Conservation (phyloP, 2,329 filamentous ascomycete species). For the Elsinoe arachidis region DNA sequence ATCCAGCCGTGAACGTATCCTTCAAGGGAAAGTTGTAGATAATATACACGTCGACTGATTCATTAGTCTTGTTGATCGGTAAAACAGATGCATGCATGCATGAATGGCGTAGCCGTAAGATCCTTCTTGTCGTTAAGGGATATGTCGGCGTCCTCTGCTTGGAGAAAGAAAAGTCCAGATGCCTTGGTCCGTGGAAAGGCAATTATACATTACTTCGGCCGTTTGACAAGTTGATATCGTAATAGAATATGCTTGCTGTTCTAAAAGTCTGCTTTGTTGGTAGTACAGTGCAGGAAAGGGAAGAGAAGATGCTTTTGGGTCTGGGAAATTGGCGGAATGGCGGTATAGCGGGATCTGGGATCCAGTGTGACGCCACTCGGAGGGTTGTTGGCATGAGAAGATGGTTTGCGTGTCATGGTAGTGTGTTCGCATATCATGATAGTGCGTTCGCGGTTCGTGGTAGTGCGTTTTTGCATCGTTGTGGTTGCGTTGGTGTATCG, state of each 20-base stretch:
- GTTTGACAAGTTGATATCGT: background rate
- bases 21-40: background rate
- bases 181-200: background rate
- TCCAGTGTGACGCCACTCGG: background rate
- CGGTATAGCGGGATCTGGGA: background rate
- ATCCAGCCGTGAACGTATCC: background rate
- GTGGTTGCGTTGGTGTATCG: background rate
- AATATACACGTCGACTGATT: conserved; percentile 8
- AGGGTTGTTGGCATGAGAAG: background rate
- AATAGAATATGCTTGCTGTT: background rate
- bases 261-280: background rate
- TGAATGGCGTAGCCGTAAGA: background rate
- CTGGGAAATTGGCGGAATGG: background rate
- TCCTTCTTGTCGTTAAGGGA: background rate
- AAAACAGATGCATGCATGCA: background rate
- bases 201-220: conserved; percentile 10
- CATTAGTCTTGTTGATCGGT: conserved; percentile 3
- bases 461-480: background rate
- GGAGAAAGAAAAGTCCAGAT: background rate
- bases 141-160: background rate
- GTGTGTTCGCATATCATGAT: no score
- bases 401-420: no score
- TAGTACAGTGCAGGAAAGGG: background rate
- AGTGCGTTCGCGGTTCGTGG: no score
- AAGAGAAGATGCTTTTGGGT: background rate